A percentile compares a stretch with the other conserved stretches of the same genome.
Conservation (phyloP, 306 rosid genomes). For the Elaeagnus macrophylla region DNA sequence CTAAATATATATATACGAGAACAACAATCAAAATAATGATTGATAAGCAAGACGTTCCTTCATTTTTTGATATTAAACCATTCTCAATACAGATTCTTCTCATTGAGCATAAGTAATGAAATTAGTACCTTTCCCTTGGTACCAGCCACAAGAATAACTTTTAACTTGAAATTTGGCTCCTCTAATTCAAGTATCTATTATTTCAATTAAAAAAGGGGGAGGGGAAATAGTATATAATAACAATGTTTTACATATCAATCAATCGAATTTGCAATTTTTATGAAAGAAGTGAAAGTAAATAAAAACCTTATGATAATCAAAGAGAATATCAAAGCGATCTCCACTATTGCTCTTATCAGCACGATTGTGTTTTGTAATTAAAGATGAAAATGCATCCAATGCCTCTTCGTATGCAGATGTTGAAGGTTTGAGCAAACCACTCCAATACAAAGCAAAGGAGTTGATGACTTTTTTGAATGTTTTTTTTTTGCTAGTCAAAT, state of each 20-base stretch:
- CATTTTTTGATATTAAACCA: no score
- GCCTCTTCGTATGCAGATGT: slow-evolving; percentile 61
- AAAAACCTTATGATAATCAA: slow-evolving; percentile 58
- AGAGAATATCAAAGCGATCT: slow-evolving; percentile 57
- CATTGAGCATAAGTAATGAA: neutral
- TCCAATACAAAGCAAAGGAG: slow-evolving; percentile 6
- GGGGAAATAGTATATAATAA: neutral
- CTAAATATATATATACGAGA: no score
- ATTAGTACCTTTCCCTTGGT: slow-evolving; percentile 87
- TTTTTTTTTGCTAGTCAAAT: no score
- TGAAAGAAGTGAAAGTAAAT: neutral
- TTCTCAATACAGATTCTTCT: neutral
- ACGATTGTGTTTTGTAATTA: slow-evolving; percentile 73
- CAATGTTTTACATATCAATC: neutral
- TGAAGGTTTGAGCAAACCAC: slow-evolving; percentile 27
- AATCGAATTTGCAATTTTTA: neutral
- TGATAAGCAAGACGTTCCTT: no score
- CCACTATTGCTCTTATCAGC: slow-evolving; percentile 64
- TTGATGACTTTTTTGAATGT: neutral
- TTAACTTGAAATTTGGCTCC: slow-evolving; percentile 63
- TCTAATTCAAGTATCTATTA: slow-evolving; percentile 76
- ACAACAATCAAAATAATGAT: no score
- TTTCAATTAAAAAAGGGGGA: neutral
- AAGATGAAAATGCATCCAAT: slow-evolving; percentile 66
- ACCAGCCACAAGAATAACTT: slow-evolving; percentile 93